Conservation (phyloP, 2,329 filamentous ascomycete species). For the Fusarium luffae region DNA sequence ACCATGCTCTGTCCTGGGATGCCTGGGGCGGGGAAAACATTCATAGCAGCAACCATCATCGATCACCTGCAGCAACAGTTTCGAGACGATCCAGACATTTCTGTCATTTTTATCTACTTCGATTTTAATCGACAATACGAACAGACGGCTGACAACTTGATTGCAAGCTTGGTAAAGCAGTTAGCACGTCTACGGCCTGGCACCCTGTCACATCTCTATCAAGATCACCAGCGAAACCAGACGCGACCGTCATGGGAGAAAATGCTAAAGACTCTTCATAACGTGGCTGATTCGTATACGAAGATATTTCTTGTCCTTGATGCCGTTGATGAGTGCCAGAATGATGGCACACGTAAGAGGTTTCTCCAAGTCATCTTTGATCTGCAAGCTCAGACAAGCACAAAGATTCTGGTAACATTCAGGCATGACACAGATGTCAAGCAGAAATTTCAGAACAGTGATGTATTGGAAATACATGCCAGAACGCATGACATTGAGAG, state of each 20-base stretch:
- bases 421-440: neutral
- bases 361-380: constrained; percentile 8
- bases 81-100: neutral
- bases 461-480: neutral
- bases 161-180: neutral
- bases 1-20: constrained; percentile 2
- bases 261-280: neutral
- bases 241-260: neutral
- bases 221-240: neutral
- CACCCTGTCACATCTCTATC: neutral
- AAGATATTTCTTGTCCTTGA: neutral
- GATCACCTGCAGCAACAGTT: neutral
- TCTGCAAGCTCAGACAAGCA: neutral
- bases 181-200: neutral
- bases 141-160: neutral
- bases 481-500: neutral
- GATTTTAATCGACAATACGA: neutral
- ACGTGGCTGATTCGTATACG: neutral
- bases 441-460: neutral
- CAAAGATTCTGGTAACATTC: constrained; percentile 41
- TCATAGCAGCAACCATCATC: constrained; percentile 1
- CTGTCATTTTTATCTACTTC: constrained; percentile 5
- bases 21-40: constrained; percentile 8
- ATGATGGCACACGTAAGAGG: neutral
- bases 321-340: neutral